Base-by-base conservation (phyloP, 208 protist genomes). In the Trypanosoma platydactyli region DNA sequence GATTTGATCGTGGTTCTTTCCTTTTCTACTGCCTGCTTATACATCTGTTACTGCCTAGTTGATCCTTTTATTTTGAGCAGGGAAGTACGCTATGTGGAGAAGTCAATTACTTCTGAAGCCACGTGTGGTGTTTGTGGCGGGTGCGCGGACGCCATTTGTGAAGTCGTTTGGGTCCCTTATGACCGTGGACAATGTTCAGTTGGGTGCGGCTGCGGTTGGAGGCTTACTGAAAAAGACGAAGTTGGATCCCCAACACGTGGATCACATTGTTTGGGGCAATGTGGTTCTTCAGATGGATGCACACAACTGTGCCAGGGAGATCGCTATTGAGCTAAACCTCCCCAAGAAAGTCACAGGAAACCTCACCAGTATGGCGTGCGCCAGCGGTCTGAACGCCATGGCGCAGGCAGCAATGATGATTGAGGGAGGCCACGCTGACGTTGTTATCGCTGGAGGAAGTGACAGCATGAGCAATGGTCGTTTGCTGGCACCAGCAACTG, bases 261-360 rank as follows among this genome's bases (percentile, higher is more conserved):
- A 96, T 48, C 83, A 94, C 62, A 80, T 96, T 29, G 80, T 94
- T 25, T 95, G 88, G 91, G 91, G 89, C 13, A 95, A 94, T 52
- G 91, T 96, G n/a, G 91, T 94, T 27, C 52, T 94, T 15, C 84
- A 94, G 44, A 79, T 79, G 22, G 71, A 65, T 53, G 77, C 83
- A 0, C 87, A 85, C 41, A 96, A 96, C 63, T 83, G 84, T 50
- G 91, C 86, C 16, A 64, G 89, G 25, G 89, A 96, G 64, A 94
- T 96, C 46, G 79, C 89, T 3, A 85, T 95, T 45, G 89, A 95
- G 7, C 69, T 94, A 0, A 91, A 95, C 55, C 67, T 96, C 15
- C 87, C 86, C 12, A 84, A 79, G 54, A 64, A 75, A 5, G 83
- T 94, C 61, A 80, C 80, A 1, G 91, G 71, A 12, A 77, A 90